phyloP scores from a whole-genome alignment of 2,329 filamentous ascomycete species.

The Diplocarpon rosae region DNA sequence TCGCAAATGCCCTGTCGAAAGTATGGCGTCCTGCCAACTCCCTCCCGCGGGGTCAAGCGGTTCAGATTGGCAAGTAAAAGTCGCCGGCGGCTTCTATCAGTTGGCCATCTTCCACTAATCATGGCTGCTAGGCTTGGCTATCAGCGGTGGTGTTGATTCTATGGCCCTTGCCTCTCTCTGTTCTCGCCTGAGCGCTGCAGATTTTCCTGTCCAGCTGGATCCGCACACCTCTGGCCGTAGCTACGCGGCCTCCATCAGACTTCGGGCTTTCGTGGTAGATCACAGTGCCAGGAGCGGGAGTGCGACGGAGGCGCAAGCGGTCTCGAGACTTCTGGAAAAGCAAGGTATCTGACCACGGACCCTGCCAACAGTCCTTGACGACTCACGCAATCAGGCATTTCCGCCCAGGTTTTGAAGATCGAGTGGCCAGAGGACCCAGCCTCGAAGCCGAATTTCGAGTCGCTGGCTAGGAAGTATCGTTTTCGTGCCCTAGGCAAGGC shows the following conservation, averaged over 20 bases:
- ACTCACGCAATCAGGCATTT: slow-evolving; percentile 18
- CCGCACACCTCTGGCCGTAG: neutral
- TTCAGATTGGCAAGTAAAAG: slow-evolving; percentile 11
- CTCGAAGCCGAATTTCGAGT: slow-evolving; percentile 59
- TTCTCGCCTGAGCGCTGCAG: slow-evolving; percentile 29
- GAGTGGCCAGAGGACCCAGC: slow-evolving; percentile 40
- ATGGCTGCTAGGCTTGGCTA: slow-evolving; percentile 50
- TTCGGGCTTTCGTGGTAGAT: slow-evolving; percentile 43
- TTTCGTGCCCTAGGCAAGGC: slow-evolving; percentile 59
- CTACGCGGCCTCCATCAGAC: slow-evolving; percentile 26
- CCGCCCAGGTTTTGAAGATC: slow-evolving; percentile 28
- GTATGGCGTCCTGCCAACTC: slow-evolving; percentile 3
- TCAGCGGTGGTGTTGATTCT: slow-evolving; percentile 94
- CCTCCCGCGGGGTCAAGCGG: neutral
- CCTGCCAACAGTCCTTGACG: neutral
- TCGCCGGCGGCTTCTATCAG: neutral
- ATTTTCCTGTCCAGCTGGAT: neutral
- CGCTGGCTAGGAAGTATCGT: slow-evolving; percentile 58
- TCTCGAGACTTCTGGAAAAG: slow-evolving; percentile 28
- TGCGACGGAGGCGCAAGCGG: slow-evolving; percentile 37
- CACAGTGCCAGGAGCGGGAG: slow-evolving; percentile 46
- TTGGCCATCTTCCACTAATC: neutral
- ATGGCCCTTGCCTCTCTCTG: slow-evolving; percentile 84
- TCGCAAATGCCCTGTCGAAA: slow-evolving; percentile 11
- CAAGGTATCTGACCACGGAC: slow-evolving; percentile 12